Conservation (phyloP, 106 monocot species). For the Gastrodia elata region DNA sequence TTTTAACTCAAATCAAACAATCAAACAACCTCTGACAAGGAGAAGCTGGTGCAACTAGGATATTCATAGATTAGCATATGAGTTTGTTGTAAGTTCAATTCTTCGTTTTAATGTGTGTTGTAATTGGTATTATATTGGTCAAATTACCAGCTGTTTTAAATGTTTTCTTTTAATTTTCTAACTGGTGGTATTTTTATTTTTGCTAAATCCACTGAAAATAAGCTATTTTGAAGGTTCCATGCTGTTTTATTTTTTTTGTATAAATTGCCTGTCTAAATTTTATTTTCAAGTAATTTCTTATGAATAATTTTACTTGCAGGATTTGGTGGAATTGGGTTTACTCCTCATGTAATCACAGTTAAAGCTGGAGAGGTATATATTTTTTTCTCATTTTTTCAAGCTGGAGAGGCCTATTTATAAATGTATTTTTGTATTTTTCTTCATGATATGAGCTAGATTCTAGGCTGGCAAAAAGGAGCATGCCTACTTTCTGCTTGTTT, state of each 20-base stretch:
- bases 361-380: conserved; percentile 20
- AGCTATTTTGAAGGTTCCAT: background rate
- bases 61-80: no score
- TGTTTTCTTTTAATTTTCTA: no score
- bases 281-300: background rate
- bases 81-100: no score
- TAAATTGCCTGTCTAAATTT: background rate
- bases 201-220: background rate
- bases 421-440: background rate
- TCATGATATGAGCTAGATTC: background rate
- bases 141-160: no score
- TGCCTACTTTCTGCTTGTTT: conserved; percentile 1
- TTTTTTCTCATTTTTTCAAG: conserved; percentile 1
- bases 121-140: no score
- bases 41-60: no score
- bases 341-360: conserved; percentile 19
- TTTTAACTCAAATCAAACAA: no score
- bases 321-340: conserved; percentile 18
- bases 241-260: background rate
- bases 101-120: no score
- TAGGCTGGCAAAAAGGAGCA: background rate
- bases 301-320: conserved; percentile 9
- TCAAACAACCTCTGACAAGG: no score
- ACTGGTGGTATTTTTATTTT: no score
- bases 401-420: conserved; percentile 16